These are phyloP conservation scores for Calonectria crousiana DNA, from an alignment of 2,329 filamentous ascomycete genomes.

Conservation along the genomic window DNA sequence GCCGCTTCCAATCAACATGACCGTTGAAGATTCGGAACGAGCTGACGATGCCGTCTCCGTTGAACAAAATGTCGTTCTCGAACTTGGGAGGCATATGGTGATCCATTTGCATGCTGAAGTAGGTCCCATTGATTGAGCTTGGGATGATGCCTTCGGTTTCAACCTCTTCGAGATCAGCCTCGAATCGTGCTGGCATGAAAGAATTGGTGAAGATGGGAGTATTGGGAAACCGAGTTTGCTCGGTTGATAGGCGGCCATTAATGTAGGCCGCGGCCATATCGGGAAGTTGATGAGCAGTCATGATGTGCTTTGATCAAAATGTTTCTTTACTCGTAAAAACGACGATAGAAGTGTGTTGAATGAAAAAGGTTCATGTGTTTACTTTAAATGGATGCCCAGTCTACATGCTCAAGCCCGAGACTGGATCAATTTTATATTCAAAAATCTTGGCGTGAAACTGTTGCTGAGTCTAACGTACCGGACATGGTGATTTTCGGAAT, in stretches of 20 bases:
- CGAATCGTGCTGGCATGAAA: background rate
- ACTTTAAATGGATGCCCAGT: no score
- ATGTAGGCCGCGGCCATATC: background rate
- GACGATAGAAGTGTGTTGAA: background rate
- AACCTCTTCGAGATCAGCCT: background rate
- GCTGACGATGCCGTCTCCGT: constrained; percentile 28
- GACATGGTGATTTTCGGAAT: no score
- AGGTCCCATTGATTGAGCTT: constrained; percentile 24
- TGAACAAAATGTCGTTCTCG: constrained; percentile 31
- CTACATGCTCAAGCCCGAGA: no score
- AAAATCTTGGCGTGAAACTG: no score
- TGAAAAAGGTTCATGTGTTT: no score
- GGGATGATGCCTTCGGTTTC: constrained; percentile 13
- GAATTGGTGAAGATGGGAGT: background rate
- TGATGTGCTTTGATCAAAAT: background rate
- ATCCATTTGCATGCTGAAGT: constrained; percentile 31
- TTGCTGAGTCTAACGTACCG: no score
- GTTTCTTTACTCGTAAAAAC: background rate
- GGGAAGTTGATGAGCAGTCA: background rate
- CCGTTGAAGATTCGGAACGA: constrained; percentile 10
- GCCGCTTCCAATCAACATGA: constrained; percentile 15
- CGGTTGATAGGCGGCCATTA: background rate
- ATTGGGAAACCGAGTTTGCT: background rate
- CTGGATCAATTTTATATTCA: no score
- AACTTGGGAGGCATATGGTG: constrained; percentile 22